Conservation (phyloP, 129 eudicot genomes). For the Tagetes patula region DNA sequence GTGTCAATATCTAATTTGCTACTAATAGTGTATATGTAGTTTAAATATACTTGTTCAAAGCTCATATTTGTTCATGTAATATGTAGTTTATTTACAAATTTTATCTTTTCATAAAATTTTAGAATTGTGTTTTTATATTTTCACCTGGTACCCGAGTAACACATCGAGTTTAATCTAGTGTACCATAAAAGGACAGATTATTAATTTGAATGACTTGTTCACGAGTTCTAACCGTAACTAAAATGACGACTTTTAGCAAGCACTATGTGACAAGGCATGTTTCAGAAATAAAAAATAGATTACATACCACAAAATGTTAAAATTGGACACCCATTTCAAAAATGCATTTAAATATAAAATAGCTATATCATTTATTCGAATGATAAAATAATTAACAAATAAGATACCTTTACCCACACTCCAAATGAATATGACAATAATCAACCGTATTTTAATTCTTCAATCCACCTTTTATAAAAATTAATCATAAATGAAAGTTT, state of each 20-base stretch:
- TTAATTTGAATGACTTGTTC: neutral
- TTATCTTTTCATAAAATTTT: no score
- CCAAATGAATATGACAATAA: slow-evolving; percentile 42
- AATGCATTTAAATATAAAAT: slow-evolving; percentile 17
- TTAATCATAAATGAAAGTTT: neutral
- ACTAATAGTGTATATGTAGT: no score
- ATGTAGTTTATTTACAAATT: no score
- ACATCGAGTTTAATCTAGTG: neutral
- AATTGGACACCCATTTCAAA: slow-evolving; percentile 15
- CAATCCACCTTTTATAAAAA: neutral
- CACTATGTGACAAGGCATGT: slow-evolving; percentile 20
- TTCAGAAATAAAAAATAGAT: slow-evolving; percentile 4
- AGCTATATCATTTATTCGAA: slow-evolving; percentile 16
- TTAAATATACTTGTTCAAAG: no score
- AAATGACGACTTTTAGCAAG: neutral
- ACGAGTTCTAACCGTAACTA: slow-evolving; percentile 8
- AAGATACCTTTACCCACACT: slow-evolving; percentile 35
- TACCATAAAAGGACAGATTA: neutral
- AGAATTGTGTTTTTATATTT: no score
- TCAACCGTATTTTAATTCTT: slow-evolving; percentile 16
- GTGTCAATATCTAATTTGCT: no score
- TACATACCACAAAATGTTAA: slow-evolving; percentile 29
- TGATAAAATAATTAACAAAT: slow-evolving; percentile 22
- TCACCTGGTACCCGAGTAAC: no score
- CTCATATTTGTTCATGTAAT: no score